Evolutionary conservation across 805 yeast genomes (phyloP).

Genomic region (Zygotorulaspora sp.): DNA sequence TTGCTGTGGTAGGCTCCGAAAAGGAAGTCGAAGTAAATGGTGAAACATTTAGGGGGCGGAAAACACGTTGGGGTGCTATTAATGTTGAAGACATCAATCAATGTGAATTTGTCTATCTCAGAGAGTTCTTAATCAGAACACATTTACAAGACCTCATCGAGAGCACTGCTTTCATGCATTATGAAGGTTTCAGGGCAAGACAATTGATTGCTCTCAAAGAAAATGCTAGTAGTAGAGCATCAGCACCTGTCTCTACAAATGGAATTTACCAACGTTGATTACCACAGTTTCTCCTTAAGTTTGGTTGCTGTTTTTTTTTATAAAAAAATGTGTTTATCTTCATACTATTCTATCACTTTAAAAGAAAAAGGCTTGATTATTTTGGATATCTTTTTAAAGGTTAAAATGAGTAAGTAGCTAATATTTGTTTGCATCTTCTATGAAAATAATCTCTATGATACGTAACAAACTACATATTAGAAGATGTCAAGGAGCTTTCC

Average conservation of each 20-base stretch:
- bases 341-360: too few relatives aligned
- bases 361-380: too few relatives aligned
- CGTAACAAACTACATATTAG: too few relatives aligned
- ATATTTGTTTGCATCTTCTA: not conserved
- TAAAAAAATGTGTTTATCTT: too few relatives aligned
- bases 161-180: slow-evolving; percentile 80
- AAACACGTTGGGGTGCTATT: slow-evolving; percentile 89
- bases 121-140: slow-evolving; percentile 92
- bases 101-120: slow-evolving; percentile 90
- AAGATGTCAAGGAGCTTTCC: too few relatives aligned
- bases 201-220: slow-evolving; percentile 93
- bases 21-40: slow-evolving; percentile 71
- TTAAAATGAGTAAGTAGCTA: not conserved
- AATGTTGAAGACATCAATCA: slow-evolving; percentile 92
- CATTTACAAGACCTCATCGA: slow-evolving; percentile 95
- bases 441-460: not conserved
- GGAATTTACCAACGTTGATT: slow-evolving; percentile 20
- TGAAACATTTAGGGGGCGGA: slow-evolving; percentile 79
- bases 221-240: slow-evolving; percentile 51
- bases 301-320: too few relatives aligned
- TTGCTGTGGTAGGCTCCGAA: slow-evolving; percentile 92
- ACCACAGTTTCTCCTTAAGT: too few relatives aligned
- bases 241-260: slow-evolving; percentile 34
- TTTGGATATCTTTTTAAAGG: too few relatives aligned
- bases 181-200: slow-evolving; percentile 88